phyloP scores from a whole-genome alignment of 2,329 filamentous ascomycete species.

The Daldinia sp. region DNA sequence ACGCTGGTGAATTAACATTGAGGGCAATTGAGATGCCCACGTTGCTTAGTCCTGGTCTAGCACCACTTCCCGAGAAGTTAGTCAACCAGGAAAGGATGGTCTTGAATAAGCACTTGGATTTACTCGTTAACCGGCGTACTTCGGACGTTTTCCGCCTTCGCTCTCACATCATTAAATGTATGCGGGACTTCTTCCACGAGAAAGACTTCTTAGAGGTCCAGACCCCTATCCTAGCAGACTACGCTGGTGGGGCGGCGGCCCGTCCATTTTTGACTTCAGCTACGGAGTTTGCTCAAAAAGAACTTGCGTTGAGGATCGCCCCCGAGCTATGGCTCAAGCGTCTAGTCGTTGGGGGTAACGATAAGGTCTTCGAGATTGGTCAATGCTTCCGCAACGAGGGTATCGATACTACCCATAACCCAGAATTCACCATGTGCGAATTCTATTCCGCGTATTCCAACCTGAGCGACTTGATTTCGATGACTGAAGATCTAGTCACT shows the following conservation, averaged over 20 bases:
- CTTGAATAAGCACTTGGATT: conserved; percentile 83
- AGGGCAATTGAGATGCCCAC: conserved; percentile 72
- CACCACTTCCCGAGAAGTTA: conserved; percentile 77
- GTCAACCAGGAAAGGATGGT: conserved; percentile 76
- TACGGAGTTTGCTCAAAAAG: conserved; percentile 75
- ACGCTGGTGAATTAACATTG: conserved; percentile 79
- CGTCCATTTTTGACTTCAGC: conserved; percentile 84
- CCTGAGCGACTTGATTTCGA: conserved; percentile 75
- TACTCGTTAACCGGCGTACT: conserved; percentile 76
- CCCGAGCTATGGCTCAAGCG: conserved; percentile 96
- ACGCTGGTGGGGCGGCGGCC: conserved; percentile 86
- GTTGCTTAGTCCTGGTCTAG: conserved; percentile 79
- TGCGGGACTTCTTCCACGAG: conserved; percentile 77
- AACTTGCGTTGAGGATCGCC: conserved; percentile 83
- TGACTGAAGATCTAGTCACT: conserved; percentile 76
- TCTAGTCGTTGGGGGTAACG: conserved; percentile 86
- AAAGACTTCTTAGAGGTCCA: conserved; percentile 84
- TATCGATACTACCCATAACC: conserved; percentile 90
- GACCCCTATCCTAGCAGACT: conserved; percentile 84
- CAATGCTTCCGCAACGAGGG: conserved; percentile 94
- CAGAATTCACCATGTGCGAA: conserved; percentile 97
- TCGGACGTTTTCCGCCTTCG: conserved; percentile 77
- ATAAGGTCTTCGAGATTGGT: conserved; percentile 91
- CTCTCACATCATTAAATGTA: conserved; percentile 74
- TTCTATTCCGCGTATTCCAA: conserved; percentile 91